Base-by-base conservation (phyloP, 768 basidiomycete species). In the Leccinum disarticulatum region DNA sequence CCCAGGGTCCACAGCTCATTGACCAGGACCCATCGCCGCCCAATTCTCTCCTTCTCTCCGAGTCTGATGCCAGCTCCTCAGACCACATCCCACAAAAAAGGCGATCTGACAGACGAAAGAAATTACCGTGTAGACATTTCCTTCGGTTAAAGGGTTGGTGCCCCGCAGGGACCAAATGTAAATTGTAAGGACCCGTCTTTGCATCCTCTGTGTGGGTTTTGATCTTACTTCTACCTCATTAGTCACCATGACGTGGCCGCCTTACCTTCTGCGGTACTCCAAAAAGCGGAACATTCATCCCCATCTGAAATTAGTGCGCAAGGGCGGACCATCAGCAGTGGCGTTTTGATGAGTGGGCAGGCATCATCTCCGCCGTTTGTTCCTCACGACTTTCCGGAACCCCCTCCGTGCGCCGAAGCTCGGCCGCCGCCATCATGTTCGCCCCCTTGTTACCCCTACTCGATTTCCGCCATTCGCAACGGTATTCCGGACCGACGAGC, bases 121-220 rank as follows among this genome's bases (percentile, higher is more conserved):
- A 74, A 27, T 66, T 72, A 10, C 74, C 77, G 6, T 81, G 78
- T 63, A 73, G 73, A 54, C 76, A 78, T 61, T 79, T 77, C 65
- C 62, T 75, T 53, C 76, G 77, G 55, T 77, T 77, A 63, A 67
- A 72, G 22, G 78, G 77, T 1, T 75, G 74, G 74, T 81, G 79
- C 64, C 79, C 77, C 3, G 65, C 74, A 14, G 80, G 77, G 15
- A 72, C 75, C 36, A 63, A 70, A 7, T 81, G 78, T 61, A 74
- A 66, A 59, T 79, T 80, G 81, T 80, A 66, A 64, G 78, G 1
- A 3, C 35, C 66, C 31, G 6, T 55, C 55, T 35, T 49, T 62
- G 50, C 33, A 28, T 56, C 14, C 30, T 35, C 6, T 33, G 27
- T 54, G 17, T 3, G 30, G 28, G 27, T 38, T 54, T 54, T 49